A percentile compares a stretch with the other conserved stretches of the same genome.
Conservation (phyloP, 345 rosid genomes). For the Bruguiera gymnorhiza region DNA sequence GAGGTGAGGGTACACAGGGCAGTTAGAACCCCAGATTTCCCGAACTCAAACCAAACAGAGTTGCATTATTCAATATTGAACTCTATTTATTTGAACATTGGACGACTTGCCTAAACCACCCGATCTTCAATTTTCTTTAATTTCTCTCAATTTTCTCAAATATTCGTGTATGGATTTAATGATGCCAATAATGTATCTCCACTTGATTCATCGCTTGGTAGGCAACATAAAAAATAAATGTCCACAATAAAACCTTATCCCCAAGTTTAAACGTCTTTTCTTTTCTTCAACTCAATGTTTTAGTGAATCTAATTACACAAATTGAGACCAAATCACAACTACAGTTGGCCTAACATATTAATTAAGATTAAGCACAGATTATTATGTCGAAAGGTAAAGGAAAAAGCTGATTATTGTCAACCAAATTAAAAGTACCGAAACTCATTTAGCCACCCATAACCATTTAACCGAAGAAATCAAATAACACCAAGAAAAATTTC, state of each 20-base stretch:
- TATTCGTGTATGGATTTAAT: too few relatives aligned
- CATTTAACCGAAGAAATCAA: not conserved
- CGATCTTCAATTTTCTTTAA: not conserved
- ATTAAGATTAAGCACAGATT: not conserved
- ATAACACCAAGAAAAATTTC: too few relatives aligned
- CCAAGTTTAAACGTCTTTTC: not conserved
- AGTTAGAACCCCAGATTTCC: not conserved
- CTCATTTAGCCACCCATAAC: not conserved
- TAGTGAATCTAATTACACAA: not conserved
- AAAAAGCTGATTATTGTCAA: too few relatives aligned
- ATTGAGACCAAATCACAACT: not conserved
- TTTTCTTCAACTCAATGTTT: not conserved
- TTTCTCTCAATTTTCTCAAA: not conserved
- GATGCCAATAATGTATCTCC: too few relatives aligned
- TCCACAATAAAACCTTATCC: too few relatives aligned
- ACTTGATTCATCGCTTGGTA: too few relatives aligned
- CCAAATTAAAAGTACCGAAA: not conserved
- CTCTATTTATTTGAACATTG: not conserved
- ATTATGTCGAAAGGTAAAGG: too few relatives aligned
- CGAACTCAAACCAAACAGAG: not conserved
- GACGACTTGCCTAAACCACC: not conserved
- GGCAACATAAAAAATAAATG: too few relatives aligned
- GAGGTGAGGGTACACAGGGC: not conserved
- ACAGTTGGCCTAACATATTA: not conserved
- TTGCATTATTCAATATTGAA: not conserved